Evolutionary conservation across 768 basidiomycete genomes (phyloP).

Genomic region (Tubosaeta sp.): DNA sequence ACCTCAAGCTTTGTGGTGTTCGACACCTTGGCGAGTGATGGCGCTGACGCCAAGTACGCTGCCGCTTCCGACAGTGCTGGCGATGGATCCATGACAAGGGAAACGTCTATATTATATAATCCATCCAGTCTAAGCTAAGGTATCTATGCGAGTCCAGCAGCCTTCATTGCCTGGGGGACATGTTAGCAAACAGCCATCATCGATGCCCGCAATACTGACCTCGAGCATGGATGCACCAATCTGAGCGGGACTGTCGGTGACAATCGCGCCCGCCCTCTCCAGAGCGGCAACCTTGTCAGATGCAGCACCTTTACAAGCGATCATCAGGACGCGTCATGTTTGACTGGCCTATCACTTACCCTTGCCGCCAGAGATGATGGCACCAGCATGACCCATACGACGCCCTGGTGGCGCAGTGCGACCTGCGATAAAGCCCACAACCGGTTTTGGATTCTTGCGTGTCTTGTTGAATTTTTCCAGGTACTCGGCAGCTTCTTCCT

Average conservation of each 20-base stretch:
- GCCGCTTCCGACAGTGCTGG: conserved; percentile 56
- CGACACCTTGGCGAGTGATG: conserved; percentile 53
- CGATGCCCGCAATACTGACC: conserved; percentile 40
- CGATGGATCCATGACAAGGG: conserved; percentile 28
- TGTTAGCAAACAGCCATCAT: conserved; percentile 3
- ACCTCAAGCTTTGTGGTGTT: conserved; percentile 75
- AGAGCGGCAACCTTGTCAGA: conserved; percentile 90
- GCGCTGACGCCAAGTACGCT: conserved; percentile 53
- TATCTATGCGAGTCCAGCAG: conserved; percentile 62
- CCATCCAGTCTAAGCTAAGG: conserved; percentile 11
- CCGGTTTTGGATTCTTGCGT: conserved; percentile 82
- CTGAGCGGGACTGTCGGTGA: conserved; percentile 93
- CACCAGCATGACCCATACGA: conserved; percentile 98
- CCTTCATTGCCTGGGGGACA: conserved; percentile 64
- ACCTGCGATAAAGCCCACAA: conserved; percentile 97
- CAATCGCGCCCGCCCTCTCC: conserved; percentile 86
- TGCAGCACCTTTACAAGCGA: conserved; percentile 56
- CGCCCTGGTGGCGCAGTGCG: conserved; percentile 96
- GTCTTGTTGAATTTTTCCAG: conserved; percentile 91
- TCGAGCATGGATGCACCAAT: conserved; percentile 89
- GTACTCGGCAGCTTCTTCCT: conserved; percentile 98
- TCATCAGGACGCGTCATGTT: not conserved
- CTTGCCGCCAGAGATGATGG: conserved; percentile 97
- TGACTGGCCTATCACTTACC: conserved; percentile 42
- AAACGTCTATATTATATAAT: conserved; percentile 37